A percentile compares a stretch with the other conserved stretches of the same genome.
Evolutionary conservation across 345 rosid genomes (phyloP).

Genomic region (Durio zibethinus): DNA sequence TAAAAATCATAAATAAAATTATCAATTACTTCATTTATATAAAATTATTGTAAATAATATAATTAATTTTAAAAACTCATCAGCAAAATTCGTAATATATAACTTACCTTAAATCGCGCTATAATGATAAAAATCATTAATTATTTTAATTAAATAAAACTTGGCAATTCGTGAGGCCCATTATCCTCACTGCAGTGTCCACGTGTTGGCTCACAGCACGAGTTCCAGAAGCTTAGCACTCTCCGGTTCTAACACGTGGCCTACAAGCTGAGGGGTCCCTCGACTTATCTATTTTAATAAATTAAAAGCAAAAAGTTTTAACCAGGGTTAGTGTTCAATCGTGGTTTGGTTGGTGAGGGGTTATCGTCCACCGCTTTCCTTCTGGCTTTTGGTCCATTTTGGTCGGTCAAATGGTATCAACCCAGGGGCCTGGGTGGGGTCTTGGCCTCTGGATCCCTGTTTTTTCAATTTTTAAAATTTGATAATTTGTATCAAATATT

Average conservation of each 20-base stretch:
- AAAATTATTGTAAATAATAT: too few species aligned
- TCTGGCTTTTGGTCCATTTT: background rate
- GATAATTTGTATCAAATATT: too few species aligned
- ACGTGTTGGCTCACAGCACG: background rate
- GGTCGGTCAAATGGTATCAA: slow-evolving; percentile 7
- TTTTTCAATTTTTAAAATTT: too few species aligned
- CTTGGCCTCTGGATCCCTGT: too few species aligned
- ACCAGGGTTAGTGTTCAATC: slow-evolving; percentile 13
- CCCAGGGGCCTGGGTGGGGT: background rate
- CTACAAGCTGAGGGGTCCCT: background rate
- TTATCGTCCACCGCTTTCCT: background rate
- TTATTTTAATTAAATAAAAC: too few species aligned
- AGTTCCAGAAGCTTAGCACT: background rate
- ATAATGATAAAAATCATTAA: too few species aligned
- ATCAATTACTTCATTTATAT: too few species aligned
- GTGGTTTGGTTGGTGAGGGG: slow-evolving; percentile 13
- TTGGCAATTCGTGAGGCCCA: background rate
- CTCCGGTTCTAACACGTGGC: background rate
- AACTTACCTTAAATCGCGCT: too few species aligned
- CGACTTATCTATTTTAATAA: too few species aligned
- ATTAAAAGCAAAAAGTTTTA: background rate
- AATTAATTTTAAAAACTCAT: too few species aligned
- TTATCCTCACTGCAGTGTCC: background rate
- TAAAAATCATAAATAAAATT: too few species aligned
- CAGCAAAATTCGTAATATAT: too few species aligned